A percentile compares a stretch with the other conserved stretches of the same genome.
These are phyloP conservation scores for Exophiala oligosperma DNA, from an alignment of 2,329 filamentous ascomycete genomes.

Conservation along the genomic window DNA sequence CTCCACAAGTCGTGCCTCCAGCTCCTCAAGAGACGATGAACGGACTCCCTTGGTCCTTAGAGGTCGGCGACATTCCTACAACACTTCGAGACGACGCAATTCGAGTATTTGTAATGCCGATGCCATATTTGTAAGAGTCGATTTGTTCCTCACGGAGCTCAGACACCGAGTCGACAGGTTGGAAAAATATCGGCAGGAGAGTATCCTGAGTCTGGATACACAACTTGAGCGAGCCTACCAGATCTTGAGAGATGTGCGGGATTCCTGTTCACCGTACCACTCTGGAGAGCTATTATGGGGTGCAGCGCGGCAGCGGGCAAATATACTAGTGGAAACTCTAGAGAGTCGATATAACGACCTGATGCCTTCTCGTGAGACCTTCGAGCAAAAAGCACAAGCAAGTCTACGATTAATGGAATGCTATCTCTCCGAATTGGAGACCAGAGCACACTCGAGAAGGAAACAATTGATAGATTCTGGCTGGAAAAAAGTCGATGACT, in stretches of 20 bases:
- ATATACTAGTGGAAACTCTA: conserved; percentile 88
- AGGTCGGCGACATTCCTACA: conserved; percentile 47
- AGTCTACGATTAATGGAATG: conserved; percentile 83
- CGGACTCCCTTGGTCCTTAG: conserved; percentile 28
- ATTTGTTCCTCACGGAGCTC: conserved; percentile 68
- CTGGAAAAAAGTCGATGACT: conserved; percentile 76
- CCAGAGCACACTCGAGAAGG: conserved; percentile 74
- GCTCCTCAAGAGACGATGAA: conserved; percentile 15
- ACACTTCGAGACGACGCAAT: conserved; percentile 40
- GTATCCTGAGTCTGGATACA: conserved; percentile 76
- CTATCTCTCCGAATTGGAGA: conserved; percentile 83
- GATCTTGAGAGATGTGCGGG: conserved; percentile 81
- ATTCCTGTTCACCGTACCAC: conserved; percentile 77
- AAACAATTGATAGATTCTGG: conserved; percentile 78
- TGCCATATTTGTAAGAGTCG: conserved; percentile 47
- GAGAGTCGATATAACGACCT: conserved; percentile 86
- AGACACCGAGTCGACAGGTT: conserved; percentile 84
- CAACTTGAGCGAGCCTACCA: conserved; percentile 82
- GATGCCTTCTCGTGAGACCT: conserved; percentile 76
- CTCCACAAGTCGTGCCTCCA: conserved; percentile 15
- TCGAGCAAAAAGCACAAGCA: conserved; percentile 88
- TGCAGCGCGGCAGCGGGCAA: conserved; percentile 77
- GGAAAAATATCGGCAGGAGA: conserved; percentile 82
- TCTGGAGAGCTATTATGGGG: conserved; percentile 82
- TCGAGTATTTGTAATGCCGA: conserved; percentile 48